Conservation (phyloP, 805 yeast genomes). For the Starmerella bombi region DNA sequence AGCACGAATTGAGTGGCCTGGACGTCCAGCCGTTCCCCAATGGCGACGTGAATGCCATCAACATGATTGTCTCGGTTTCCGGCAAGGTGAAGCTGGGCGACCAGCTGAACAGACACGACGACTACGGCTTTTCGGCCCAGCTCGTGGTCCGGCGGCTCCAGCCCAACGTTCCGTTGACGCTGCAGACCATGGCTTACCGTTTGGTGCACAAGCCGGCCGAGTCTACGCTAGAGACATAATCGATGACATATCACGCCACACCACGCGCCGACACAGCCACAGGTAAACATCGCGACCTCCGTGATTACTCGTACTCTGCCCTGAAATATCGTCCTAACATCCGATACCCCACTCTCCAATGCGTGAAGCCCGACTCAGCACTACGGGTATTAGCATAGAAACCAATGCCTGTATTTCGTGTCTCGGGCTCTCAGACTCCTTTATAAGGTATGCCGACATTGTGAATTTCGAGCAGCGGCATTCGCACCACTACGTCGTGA, state of each 20-base stretch:
- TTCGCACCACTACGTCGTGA: conserved; percentile 3
- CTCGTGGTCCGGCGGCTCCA: conserved; percentile 22
- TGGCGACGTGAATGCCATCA: conserved; percentile 18
- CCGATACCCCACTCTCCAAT: too few relatives aligned
- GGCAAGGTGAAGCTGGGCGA: conserved; percentile 30
- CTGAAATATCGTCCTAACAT: too few relatives aligned
- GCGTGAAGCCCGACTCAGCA: conserved; percentile 4
- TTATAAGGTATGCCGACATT: conserved; percentile 7
- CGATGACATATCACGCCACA: too few relatives aligned
- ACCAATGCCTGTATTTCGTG: neutral
- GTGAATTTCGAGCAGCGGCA: conserved; percentile 5
- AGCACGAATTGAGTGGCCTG: conserved; percentile 27
- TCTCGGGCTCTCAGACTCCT: neutral
- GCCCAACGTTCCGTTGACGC: conserved; percentile 11
- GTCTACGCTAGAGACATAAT: conserved; percentile 17
- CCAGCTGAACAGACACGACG: conserved; percentile 16
- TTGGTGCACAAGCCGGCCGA: conserved; percentile 27
- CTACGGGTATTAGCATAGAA: conserved; percentile 3
- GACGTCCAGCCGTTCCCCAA: conserved; percentile 31
- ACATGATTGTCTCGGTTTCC: conserved; percentile 24
- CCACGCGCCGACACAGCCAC: too few relatives aligned
- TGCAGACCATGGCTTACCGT: conserved; percentile 27
- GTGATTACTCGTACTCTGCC: too few relatives aligned
- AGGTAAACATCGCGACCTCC: too few relatives aligned
- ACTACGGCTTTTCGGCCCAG: conserved; percentile 27